These are phyloP conservation scores for Strombidium stylifer DNA, from an alignment of 73 alveolate species.

Conservation along the genomic window DNA sequence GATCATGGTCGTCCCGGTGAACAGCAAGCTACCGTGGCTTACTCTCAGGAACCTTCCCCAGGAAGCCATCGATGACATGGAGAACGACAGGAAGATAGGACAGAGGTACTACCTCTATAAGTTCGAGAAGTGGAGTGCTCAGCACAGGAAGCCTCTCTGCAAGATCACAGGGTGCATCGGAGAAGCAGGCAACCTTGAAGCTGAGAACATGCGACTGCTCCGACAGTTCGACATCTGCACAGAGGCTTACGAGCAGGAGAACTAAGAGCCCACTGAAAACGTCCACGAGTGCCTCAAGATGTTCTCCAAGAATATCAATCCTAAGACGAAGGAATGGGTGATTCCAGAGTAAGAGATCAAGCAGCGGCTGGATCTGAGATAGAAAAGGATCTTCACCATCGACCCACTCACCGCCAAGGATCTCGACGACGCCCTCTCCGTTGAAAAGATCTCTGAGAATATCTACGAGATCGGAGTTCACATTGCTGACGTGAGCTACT, in stretches of 20 bases:
- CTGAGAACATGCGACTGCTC: slow-evolving; percentile 47
- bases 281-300: slow-evolving; percentile 86
- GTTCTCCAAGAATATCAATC: no score
- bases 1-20: no score
- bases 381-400: slow-evolving; percentile 75
- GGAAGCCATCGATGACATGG: slow-evolving; percentile 17
- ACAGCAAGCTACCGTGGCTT: slow-evolving; percentile 40
- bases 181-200: slow-evolving; percentile 57
- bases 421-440: slow-evolving; percentile 99
- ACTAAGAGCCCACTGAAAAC: no score
- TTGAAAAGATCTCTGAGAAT: slow-evolving; percentile 83
- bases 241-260: slow-evolving; percentile 41
- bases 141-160: slow-evolving; percentile 29
- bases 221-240: slow-evolving; percentile 34
- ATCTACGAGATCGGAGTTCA: slow-evolving; percentile 99
- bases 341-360: slow-evolving; percentile 89
- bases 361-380: slow-evolving; percentile 92
- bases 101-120: slow-evolving; percentile 24
- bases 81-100: slow-evolving; percentile 7
- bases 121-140: slow-evolving; percentile 12
- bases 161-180: slow-evolving; percentile 33
- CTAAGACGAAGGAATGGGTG: slow-evolving; percentile 82
- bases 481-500: slow-evolving; percentile 98
- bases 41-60: slow-evolving; percentile 23
- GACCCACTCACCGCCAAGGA: slow-evolving; percentile 99